Percentiles rank a stretch among this genome's conserved stretches.
Conservation (phyloP, 495 filamentous ascomycete species). For the Hypoxylon perforatum region DNA sequence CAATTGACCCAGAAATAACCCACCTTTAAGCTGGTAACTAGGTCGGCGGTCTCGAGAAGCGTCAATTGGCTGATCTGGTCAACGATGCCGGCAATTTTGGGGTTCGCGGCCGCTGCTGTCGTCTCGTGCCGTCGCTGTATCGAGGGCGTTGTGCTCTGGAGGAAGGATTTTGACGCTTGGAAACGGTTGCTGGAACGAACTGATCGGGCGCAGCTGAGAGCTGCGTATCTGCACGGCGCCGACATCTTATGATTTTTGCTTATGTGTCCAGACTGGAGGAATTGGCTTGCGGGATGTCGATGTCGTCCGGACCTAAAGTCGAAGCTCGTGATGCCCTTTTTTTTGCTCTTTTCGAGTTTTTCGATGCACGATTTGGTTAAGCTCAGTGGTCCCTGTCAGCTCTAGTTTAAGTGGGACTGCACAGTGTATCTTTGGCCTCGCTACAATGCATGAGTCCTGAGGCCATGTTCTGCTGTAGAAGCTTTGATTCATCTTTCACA, state of each 20-base stretch:
- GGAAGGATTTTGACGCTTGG: conserved; percentile 52
- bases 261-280: conserved; percentile 24
- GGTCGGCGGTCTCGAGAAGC: conserved; percentile 93
- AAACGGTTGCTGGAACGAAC: conserved; percentile 54
- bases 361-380: conserved; percentile 47
- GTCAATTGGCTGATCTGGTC: conserved; percentile 99
- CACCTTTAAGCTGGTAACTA: conserved; percentile 92
- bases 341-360: conserved; percentile 29
- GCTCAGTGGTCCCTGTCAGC: conserved; percentile 37
- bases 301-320: conserved; percentile 18
- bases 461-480: too few relatives aligned
- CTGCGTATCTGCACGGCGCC: conserved; percentile 66
- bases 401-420: conserved; percentile 12
- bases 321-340: conserved; percentile 30
- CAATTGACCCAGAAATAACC: conserved; percentile 10
- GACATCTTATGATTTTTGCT: conserved; percentile 61
- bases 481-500: too few relatives aligned
- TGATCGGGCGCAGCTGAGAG: conserved; percentile 68
- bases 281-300: conserved; percentile 24
- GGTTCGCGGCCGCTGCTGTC: conserved; percentile 75
- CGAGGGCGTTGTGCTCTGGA: conserved; percentile 50
- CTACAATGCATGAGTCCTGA: too few relatives aligned
- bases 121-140: conserved; percentile 74
- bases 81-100: conserved; percentile 92
- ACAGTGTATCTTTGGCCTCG: too few relatives aligned